Evolutionary conservation across 2,329 filamentous ascomycete species (phyloP).

Genomic region (Fusarium brachygibbosum): DNA sequence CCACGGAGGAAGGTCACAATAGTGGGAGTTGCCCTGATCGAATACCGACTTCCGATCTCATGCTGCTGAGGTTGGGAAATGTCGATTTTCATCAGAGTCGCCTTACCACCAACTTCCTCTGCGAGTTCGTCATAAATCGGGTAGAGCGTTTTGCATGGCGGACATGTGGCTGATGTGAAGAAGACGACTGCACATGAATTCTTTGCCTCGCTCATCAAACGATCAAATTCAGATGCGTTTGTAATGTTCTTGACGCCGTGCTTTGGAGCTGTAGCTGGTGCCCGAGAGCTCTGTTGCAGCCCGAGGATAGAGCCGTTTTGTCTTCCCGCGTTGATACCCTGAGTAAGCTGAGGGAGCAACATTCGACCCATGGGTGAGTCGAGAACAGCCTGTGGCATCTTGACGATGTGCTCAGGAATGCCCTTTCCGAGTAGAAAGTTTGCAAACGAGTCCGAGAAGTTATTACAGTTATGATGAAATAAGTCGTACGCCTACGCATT

Average conservation of each 20-base stretch:
- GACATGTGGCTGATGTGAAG: conserved; percentile 90
- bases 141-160: conserved; percentile 86
- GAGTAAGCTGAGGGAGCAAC: conserved; percentile 78
- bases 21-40: conserved; percentile 83
- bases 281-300: conserved; percentile 58
- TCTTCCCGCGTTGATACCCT: conserved; percentile 64
- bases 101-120: conserved; percentile 75
- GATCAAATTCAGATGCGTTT: conserved; percentile 54
- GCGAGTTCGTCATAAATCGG: conserved; percentile 86
- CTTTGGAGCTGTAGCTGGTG: conserved; percentile 38
- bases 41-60: conserved; percentile 74
- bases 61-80: conserved; percentile 74
- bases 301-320: conserved; percentile 66
- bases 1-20: conserved; percentile 88
- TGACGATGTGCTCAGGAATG: conserved; percentile 88
- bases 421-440: conserved; percentile 90
- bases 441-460: conserved; percentile 92
- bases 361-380: conserved; percentile 90
- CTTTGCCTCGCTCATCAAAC: conserved; percentile 67
- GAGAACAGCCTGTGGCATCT: conserved; percentile 86
- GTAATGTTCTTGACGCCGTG: conserved; percentile 70
- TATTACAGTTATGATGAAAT: conserved; percentile 95
- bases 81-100: conserved; percentile 85
- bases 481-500: conserved; percentile 81
- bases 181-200: conserved; percentile 84